Base-by-base conservation (phyloP, 345 rosid species). In the Melaleuca quinquenervia region DNA sequence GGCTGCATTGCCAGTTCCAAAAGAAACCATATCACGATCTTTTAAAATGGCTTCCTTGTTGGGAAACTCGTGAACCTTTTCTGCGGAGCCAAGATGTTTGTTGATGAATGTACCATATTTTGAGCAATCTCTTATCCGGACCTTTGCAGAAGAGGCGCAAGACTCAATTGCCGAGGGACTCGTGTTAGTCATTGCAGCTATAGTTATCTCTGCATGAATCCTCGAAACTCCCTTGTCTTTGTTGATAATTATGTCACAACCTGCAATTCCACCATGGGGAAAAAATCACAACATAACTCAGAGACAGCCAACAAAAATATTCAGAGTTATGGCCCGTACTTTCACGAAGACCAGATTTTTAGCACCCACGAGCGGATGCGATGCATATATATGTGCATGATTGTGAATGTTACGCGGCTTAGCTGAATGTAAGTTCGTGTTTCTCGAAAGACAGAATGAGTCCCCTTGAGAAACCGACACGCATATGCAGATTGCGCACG, bases 181-280 rank as follows among this genome's bases (percentile, higher is more conserved):
- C 82, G 87, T n/a, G 2, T 84, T 85, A 82, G 83, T 41, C 91
- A 94, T 91, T 88, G 91, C 91, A 87, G 94, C 95, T n/a, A 95
- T 90, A 76, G 86, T 85, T 87, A 97, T 89, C 91, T 96, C 96
- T 1, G 98, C 96, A 89, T 96, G 99, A 89, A 94, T 87, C 82
- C 99, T 92, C 52, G 98, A 97, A 49, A 96, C 98, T 21, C 98
- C 99, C 87, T 92, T 97, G 91, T 96, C 98, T 88, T 93, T 95
- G 86, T 87, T 90, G 89, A 96, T 90, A 85, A 94, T 92, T 49
- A 97, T 82, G 88, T 97, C 98, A 85, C 99, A 97, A 86, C 98
- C 99, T 97, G 88, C n/a, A 36, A 36, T 70, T 36, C 32, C 80
- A 70, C 48, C 80, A 70, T 32, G 3, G 7, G 12, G 7, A 21